Evolutionary conservation across 169 alveolate genomes (phyloP).

Genomic region (Plasmodium yoelii): DNA sequence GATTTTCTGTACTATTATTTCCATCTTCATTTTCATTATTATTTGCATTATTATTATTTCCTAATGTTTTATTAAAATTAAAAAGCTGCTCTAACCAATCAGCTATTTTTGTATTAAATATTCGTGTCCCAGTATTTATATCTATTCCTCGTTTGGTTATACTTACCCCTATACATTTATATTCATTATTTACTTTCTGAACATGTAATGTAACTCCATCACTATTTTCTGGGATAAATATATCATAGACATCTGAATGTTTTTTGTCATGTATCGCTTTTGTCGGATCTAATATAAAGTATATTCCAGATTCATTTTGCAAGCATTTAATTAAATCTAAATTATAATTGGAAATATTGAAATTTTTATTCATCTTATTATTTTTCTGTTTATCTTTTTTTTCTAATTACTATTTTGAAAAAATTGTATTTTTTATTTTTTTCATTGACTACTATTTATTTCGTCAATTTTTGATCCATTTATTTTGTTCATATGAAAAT

Average conservation of each 20-base stretch:
- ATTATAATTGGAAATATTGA: constrained; percentile 64
- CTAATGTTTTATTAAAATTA: constrained; percentile 44
- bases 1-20: background rate
- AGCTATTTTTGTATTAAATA: constrained; percentile 66
- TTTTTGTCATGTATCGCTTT: constrained; percentile 60
- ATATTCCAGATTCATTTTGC: constrained; percentile 72
- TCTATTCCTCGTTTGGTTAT: constrained; percentile 65
- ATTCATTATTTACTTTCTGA: constrained; percentile 69
- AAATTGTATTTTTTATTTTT: background rate
- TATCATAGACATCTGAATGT: constrained; percentile 63
- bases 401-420: constrained; percentile 3
- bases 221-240: constrained; percentile 65
- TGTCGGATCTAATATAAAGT: constrained; percentile 67
- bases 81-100: constrained; percentile 74
- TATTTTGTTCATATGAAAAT: constrained; percentile 53
- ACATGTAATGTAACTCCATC: constrained; percentile 72
- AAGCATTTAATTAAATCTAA: constrained; percentile 67
- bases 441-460: constrained; percentile 15
- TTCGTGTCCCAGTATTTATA: constrained; percentile 61
- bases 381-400: background rate
- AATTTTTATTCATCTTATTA: constrained; percentile 52
- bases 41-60: background rate
- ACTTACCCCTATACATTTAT: constrained; percentile 75
- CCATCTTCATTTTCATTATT: background rate
- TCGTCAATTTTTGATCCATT: constrained; percentile 69